Conservation (phyloP, 305 asterid species). For the Rubia peregrina region DNA sequence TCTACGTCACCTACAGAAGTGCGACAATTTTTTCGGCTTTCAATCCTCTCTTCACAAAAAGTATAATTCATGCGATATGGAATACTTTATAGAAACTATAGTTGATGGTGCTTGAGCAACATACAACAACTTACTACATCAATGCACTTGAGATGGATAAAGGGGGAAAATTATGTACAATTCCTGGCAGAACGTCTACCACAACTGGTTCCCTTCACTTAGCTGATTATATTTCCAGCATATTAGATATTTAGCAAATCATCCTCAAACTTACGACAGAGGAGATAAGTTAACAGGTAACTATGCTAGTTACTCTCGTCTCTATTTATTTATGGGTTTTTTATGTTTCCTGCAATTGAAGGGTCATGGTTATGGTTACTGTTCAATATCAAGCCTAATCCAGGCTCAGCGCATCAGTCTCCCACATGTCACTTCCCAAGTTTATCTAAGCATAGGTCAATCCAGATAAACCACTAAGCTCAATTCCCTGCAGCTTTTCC, state of each 20-base stretch:
- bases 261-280: background rate
- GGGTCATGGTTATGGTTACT: background rate
- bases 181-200: too few species aligned
- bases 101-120: background rate
- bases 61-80: background rate
- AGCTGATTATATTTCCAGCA: background rate
- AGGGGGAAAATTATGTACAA: too few species aligned
- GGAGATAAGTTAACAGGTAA: background rate
- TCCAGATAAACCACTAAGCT: background rate
- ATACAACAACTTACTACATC: background rate
- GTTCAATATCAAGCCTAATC: background rate
- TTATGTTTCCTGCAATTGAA: background rate
- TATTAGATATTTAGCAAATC: background rate
- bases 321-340: background rate
- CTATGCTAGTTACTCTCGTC: background rate
- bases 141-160: background rate
- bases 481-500: background rate
- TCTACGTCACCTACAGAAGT: background rate
- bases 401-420: background rate
- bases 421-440: background rate
- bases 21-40: background rate
- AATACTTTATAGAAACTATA: background rate
- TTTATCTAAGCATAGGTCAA: background rate
- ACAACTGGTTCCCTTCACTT: background rate
- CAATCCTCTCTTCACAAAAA: background rate